Evolutionary conservation across 1,139 yeast species (phyloP), one percentile per base, ranked within the genome.

Genomic region (Saccharomyces pastorianus): DNA sequence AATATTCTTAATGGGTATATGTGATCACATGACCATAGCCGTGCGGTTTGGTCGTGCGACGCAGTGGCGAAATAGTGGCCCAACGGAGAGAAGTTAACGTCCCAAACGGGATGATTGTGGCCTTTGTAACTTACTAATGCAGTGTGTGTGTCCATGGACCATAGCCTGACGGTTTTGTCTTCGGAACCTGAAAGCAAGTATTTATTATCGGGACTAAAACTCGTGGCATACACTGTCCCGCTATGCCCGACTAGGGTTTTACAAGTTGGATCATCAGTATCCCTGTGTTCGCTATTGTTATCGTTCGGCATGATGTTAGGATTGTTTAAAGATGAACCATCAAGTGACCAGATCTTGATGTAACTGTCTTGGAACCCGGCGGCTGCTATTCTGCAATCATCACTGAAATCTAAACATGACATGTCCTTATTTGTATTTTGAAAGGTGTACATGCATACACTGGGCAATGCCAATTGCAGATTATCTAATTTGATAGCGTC

Each of bases 41-140:
- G 78, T 0, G 98, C 99, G 0, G 99, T 95, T 69, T 91, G 97
- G 67, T 95, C 99, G 66, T 91, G 97, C 3, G 97, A 89, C 0
- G 96, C 97, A 0, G 97, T 90, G 11, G 95, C 97, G 71, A 95
- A 95, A 73, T 95, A 95, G 72, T 93, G 98, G 2, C 99, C 99
- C 64, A 88, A 75, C 1, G 99, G 99, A 3, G 96, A 85, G 66
- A 90, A 93, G 62, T 87, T 81, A 6, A 93, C 97, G 67, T 95
- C 99, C 99, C 99, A 95, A 28, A 95, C 86, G 1, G 99, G 98
- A 61, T 88, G 96, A 63, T 85, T 89, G 69, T 95, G 99, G 4
- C 98, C 98, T 68, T 88, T 89, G 71, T 93, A 93, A n/a, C 93
- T 81, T 2, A 93, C 99, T 51, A 95, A 76, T 1, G 96, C 85